Percentiles rank a stretch among this genome's conserved stretches.
Evolutionary conservation across 2,329 filamentous ascomycete species (phyloP).

Genomic region (Aspergillus phoenicis): DNA sequence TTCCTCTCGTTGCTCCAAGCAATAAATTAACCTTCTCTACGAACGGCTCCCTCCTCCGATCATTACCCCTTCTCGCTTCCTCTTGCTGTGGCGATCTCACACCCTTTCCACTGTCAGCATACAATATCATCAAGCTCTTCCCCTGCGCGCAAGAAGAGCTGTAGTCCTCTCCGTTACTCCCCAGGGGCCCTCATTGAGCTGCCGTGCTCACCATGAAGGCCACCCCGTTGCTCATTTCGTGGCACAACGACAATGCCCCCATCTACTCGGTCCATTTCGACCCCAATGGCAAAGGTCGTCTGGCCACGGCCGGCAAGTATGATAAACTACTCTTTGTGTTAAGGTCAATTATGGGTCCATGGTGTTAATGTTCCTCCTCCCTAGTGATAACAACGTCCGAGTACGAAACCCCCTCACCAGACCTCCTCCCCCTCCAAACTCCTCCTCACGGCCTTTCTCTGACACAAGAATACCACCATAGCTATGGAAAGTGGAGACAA

Average conservation of each 20-base stretch:
- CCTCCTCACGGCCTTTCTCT: constrained; percentile 31
- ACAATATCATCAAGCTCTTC: background rate
- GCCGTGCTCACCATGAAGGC: constrained; percentile 74
- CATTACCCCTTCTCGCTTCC: background rate
- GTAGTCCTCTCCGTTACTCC: background rate
- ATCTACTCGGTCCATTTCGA: constrained; percentile 99
- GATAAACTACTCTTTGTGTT: constrained; percentile 20
- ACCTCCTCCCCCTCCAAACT: constrained; percentile 11
- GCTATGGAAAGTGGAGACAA: constrained; percentile 88
- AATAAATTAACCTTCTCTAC: constrained; percentile 1
- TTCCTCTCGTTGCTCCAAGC: background rate
- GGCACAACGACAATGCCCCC: constrained; percentile 95
- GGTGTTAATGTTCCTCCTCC: constrained; percentile 18
- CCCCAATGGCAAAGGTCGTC: constrained; percentile 81
- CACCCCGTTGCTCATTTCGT: constrained; percentile 93
- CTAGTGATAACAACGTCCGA: constrained; percentile 85
- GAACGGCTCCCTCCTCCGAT: constrained; percentile 2
- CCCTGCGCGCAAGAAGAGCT: background rate
- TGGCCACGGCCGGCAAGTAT: constrained; percentile 85
- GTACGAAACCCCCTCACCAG: constrained; percentile 53
- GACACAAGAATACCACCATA: constrained; percentile 45
- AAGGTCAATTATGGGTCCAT: background rate
- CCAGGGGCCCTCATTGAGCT: constrained; percentile 20
- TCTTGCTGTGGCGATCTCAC: background rate
- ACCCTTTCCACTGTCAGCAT: background rate